Percentiles rank a stretch among this genome's conserved stretches.
Conservation (phyloP, 371 early-diverging fungal genomes). For the Globomyces sp. region DNA sequence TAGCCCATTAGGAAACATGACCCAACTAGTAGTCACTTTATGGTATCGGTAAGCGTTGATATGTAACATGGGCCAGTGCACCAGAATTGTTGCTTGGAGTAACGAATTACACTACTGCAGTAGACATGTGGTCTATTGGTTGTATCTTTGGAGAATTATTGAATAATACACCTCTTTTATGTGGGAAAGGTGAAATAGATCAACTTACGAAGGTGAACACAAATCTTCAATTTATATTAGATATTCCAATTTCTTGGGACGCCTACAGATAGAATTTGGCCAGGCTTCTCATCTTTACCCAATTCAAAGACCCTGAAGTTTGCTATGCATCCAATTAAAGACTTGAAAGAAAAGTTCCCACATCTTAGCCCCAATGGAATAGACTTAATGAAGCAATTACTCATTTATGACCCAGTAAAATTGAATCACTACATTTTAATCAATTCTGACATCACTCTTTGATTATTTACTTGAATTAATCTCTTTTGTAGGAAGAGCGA, state of each 20-base stretch:
- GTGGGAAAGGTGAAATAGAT: conserved; percentile 94
- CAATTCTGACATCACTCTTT: too few species aligned
- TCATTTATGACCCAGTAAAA: conserved; percentile 80
- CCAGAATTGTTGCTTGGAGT: conserved; percentile 97
- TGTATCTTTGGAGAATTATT: conserved; percentile 98
- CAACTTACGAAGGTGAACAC: conserved; percentile 65
- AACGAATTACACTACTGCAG: conserved; percentile 86
- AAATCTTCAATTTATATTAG: neutral
- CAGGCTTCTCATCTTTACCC: conserved; percentile 77
- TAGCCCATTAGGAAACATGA: conserved; percentile 86
- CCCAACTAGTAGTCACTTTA: conserved; percentile 97
- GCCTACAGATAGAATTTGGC: conserved; percentile 88
- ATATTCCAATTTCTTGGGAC: conserved; percentile 77
- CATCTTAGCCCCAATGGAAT: conserved; percentile 76
- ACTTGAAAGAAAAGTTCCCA: conserved; percentile 62
- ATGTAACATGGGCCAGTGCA: conserved; percentile 61
- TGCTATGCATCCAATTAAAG: conserved; percentile 50
- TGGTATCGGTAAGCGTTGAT: conserved; percentile 77
- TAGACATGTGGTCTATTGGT: conserved; percentile 99
- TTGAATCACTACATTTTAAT: conserved; percentile 9
- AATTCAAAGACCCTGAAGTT: conserved; percentile 69
- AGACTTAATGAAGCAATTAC: conserved; percentile 74
- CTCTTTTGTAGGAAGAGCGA: conserved; percentile 47
- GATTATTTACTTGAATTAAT: neutral
- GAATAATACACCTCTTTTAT: conserved; percentile 80